Base-by-base conservation (phyloP, 1,284 basidiomycete species). In the Phenoliferia sp. region DNA sequence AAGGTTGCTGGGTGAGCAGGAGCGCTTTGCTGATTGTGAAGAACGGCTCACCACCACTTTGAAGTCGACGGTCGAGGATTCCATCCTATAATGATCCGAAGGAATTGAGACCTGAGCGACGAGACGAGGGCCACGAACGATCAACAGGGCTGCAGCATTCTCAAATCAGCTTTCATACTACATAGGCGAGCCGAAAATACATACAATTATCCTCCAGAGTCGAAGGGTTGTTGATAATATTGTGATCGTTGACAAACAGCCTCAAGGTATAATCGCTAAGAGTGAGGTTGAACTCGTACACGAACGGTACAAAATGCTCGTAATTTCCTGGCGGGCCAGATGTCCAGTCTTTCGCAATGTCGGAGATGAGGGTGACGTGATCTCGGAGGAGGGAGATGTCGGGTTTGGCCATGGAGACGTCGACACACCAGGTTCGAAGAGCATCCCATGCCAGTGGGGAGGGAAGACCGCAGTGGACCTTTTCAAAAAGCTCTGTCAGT, bases 211-310 rank as follows among this genome's bases (percentile, higher is more conserved):
- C 88, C 26, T 92, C 88, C 63, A 81, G 82, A 60, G 87, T 82
- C 33, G 88, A 80, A 1, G 92, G 92, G 70, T 88, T 89, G 80
- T 94, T 92, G 66, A 97, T 90, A 76, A 97, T 92, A 77, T 97
- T 96, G 76, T 93, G 91, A 78, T 97, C 94, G 76, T 96, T 97
- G 68, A 90, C 86, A 76, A 90, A 93, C n/a, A 90, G 78, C 74
- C 90, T 88, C 61, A 94, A 77, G 67, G 86, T 84, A 78, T 88
- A 94, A 74, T 90, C 86, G 76, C 87, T 83, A 66, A 95, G 78
- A 62, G 87, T 83, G 36, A 94, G 74, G 50, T 88, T 83, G 72
- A 94, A 80, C 29, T 79, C 79, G 78, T 96, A 97, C 22, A 86
- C 78, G 78, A 85, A 91, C 0, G 94, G 93, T 31, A 93, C 84